phyloP scores from a whole-genome alignment of 1,139 yeast genomes.

The Hanseniaspora gamundiae region DNA sequence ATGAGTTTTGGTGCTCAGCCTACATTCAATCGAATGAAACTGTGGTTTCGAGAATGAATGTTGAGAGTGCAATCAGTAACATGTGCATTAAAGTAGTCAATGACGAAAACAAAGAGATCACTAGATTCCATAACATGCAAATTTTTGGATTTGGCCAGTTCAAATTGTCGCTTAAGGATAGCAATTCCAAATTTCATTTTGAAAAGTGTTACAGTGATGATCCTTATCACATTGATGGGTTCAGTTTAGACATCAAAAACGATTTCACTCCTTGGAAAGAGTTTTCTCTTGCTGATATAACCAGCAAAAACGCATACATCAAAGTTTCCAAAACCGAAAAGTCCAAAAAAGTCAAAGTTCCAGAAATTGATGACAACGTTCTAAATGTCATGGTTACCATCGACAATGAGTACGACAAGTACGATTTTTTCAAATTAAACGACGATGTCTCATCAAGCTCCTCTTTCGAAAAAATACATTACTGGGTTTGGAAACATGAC shows the following conservation, averaged over 20 bases:
- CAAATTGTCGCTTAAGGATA: slow-evolving; percentile 6
- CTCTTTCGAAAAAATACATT: neutral
- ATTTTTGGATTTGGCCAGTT: slow-evolving; percentile 25
- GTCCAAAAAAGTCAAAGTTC: neutral
- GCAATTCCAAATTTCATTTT: slow-evolving; percentile 11
- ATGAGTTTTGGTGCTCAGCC: slow-evolving; percentile 1
- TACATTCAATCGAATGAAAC: slow-evolving; percentile 1
- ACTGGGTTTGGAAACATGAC: slow-evolving; percentile 1
- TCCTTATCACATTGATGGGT: slow-evolving; percentile 11
- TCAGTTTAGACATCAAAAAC: slow-evolving; percentile 16
- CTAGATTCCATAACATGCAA: slow-evolving; percentile 29
- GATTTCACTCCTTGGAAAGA: slow-evolving; percentile 13
- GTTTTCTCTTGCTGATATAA: slow-evolving; percentile 11
- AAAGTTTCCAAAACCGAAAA: slow-evolving; percentile 1
- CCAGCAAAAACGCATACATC: slow-evolving; percentile 2
- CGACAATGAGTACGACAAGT: neutral
- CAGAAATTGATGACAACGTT: neutral
- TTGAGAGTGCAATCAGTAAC: slow-evolving; percentile 4
- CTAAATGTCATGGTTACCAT: neutral
- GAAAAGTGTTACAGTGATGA: slow-evolving; percentile 16
- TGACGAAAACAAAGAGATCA: slow-evolving; percentile 21
- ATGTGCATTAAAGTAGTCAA: slow-evolving; percentile 6
- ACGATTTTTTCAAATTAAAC: slow-evolving; percentile 2
- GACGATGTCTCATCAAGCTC: neutral
- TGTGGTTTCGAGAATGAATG: slow-evolving; percentile 1